phyloP scores from a whole-genome alignment of 179 eudicot species.

The Amaranthus tricolor region DNA sequence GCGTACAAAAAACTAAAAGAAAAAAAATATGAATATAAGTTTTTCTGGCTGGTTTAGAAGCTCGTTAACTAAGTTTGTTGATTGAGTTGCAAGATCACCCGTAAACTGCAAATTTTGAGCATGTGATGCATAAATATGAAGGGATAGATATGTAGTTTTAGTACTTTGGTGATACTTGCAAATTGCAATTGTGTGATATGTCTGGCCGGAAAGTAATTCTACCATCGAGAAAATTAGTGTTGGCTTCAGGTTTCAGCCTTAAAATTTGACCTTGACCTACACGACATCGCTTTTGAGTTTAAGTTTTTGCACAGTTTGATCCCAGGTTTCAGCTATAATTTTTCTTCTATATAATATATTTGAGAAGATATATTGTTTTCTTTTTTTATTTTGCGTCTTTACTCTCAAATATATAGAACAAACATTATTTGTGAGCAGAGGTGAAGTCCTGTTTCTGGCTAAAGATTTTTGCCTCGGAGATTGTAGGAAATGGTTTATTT shows the following conservation, averaged over 20 bases:
- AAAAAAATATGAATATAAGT: too few species aligned
- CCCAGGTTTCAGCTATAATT: background rate
- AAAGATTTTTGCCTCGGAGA: constrained; percentile 8
- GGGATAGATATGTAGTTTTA: background rate
- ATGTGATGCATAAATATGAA: background rate
- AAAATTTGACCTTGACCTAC: background rate
- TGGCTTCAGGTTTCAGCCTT: background rate
- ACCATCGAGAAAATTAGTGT: background rate
- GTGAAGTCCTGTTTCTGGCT: background rate
- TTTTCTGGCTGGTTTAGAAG: too few species aligned
- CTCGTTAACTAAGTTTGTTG: too few species aligned
- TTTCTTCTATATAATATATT: background rate
- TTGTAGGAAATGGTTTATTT: constrained; percentile 83
- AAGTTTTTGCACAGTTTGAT: background rate
- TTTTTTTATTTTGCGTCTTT: background rate
- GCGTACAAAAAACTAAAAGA: too few species aligned
- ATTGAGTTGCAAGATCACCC: too few species aligned
- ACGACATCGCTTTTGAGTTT: background rate
- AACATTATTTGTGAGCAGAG: background rate
- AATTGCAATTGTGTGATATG: background rate
- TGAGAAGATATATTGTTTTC: background rate
- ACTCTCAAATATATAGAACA: background rate
- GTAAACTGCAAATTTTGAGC: too few species aligned
- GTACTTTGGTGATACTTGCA: background rate
- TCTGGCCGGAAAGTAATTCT: too few species aligned